Base-by-base conservation (phyloP, 1,139 yeast genomes). In the Wickerhamomyces sp. region DNA sequence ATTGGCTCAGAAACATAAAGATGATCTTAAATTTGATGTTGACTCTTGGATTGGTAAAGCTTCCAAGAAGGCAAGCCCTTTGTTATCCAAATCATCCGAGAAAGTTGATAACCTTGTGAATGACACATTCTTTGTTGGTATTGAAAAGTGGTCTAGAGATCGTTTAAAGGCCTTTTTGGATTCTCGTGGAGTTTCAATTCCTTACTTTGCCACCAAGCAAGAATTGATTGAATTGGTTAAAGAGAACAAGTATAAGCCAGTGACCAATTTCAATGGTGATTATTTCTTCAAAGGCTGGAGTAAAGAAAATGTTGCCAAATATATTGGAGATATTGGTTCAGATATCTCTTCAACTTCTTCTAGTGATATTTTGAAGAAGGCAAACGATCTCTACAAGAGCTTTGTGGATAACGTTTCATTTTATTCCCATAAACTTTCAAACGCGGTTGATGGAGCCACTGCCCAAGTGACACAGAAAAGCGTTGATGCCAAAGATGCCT, bases 91-190 rank as follows among this genome's bases (percentile, higher is more conserved):
- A 58, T 55, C 58, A n/a, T 46, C 57, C 34, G 55, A 58, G 14
- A 47, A 45, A 8, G 61, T 50, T 32, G 68, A 62, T 42, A 63
- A 71, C 42, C 54, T 67, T 11, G 62, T 73, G 56, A 72, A 72
- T 57, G 75, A 72, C 49, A 71, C 78, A 1, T 74, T 75, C 51
- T 60, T 72, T 46, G 60, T 71, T 41, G 76, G 74, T 31, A 62
- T 75, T 41, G 75, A 74, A 41, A 60, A 60, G 29, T 75, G 80
- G 80, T 65, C 76, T 29, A 72, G 72, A 54, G 72, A 67, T 30
- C 68, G 77, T 45, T 69, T 81, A 50, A 71, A 68, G 57, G 69
- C 73, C 32, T 81, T 75, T 59, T 66, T 81, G 49, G 71, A 70
- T 41, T 69, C 77, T 8, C 75, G 87, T 51, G 76, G 75, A 29